Percentiles rank a stretch among this genome's conserved stretches.
Evolutionary conservation across 2,329 filamentous ascomycete genomes (phyloP).

Genomic region (Alternaria triticina): DNA sequence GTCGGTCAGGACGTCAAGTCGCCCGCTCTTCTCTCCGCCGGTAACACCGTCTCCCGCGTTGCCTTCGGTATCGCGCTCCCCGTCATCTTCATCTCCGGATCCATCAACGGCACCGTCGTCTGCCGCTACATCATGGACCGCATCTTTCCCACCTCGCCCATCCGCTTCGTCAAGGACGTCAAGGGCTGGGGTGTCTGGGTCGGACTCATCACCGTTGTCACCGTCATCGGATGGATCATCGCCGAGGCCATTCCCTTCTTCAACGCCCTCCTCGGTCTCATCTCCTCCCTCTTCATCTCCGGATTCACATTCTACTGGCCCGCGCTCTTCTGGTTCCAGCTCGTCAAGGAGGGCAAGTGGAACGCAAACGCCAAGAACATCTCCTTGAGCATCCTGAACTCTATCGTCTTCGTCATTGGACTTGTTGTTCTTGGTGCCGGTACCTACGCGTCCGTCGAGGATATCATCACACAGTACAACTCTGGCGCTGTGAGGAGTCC

Average conservation of each 20-base stretch:
- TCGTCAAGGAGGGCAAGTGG: constrained; percentile 55
- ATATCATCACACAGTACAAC: constrained; percentile 52
- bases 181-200: constrained; percentile 63
- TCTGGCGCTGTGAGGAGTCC: constrained; percentile 46
- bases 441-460: constrained; percentile 54
- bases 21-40: constrained; percentile 71
- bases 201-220: constrained; percentile 61
- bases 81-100: constrained; percentile 74
- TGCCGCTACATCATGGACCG: constrained; percentile 69
- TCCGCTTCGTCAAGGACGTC: constrained; percentile 48
- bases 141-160: constrained; percentile 64
- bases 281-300: constrained; percentile 66
- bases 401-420: constrained; percentile 37
- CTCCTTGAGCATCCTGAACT: constrained; percentile 35
- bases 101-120: constrained; percentile 74
- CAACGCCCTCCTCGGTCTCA: constrained; percentile 70
- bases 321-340: constrained; percentile 46
- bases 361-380: constrained; percentile 43
- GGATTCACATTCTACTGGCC: constrained; percentile 67
- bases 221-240: constrained; percentile 71
- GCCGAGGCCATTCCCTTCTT: constrained; percentile 75
- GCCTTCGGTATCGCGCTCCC: constrained; percentile 75
- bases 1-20: constrained; percentile 66
- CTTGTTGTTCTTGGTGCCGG: constrained; percentile 47
- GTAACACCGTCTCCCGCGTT: constrained; percentile 65